Conservation (phyloP, 495 filamentous ascomycete species). For the Acidiella bohemica region DNA sequence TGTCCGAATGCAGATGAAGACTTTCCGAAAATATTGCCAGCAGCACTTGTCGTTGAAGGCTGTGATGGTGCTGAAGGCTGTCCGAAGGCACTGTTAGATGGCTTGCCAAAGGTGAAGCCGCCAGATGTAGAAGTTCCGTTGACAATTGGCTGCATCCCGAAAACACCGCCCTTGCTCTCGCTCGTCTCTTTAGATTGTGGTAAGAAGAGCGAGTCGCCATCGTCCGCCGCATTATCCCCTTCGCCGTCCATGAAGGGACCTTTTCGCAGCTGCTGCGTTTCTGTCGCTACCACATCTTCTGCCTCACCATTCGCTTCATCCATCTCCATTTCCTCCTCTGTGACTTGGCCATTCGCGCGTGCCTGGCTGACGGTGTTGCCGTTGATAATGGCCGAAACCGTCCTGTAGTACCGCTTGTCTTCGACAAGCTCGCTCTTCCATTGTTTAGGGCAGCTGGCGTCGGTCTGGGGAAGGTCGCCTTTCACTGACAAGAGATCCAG, state of each 20-base stretch:
- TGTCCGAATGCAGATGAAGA: conserved; percentile 4
- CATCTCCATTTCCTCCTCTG: conserved; percentile 6
- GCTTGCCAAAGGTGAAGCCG: conserved; percentile 4
- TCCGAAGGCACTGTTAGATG: neutral
- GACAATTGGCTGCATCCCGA: too few relatives aligned
- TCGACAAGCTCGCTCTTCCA: conserved; percentile 19
- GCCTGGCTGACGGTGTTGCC: conserved; percentile 17
- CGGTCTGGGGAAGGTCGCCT: conserved; percentile 11
- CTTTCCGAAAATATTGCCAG: conserved; percentile 2
- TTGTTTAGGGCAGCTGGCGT: conserved; percentile 10
- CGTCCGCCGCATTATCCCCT: neutral
- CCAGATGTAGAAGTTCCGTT: neutral
- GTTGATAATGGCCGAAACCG: conserved; percentile 19
- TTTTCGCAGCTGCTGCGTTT: neutral
- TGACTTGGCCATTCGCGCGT: conserved; percentile 11
- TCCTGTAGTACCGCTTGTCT: conserved; percentile 17
- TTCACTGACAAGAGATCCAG: conserved; percentile 24
- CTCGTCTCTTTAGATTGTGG: neutral
- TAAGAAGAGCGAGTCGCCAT: conserved; percentile 18
- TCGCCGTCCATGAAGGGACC: conserved; percentile 1
- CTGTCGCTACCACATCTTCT: neutral
- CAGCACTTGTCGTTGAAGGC: neutral
- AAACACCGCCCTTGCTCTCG: neutral
- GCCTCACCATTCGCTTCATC: conserved; percentile 9
- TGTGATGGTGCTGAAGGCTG: too few relatives aligned